Evolutionary conservation across 768 basidiomycete species (phyloP), one percentile per base, ranked within the genome.

Genomic region (Krasilnikovozyma curviuscula): DNA sequence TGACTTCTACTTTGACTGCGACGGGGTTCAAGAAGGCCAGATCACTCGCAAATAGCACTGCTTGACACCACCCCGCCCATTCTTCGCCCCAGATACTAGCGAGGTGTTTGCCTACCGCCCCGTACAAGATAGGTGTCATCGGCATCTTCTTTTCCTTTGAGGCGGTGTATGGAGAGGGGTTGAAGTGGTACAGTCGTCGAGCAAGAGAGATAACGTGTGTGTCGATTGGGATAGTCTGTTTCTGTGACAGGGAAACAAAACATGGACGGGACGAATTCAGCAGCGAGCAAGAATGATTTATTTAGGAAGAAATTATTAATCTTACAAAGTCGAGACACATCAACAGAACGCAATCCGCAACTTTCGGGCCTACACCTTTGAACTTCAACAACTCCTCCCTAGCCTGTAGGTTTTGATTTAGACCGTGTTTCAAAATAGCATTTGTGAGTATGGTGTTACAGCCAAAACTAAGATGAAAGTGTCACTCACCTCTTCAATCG

Each of bases 291-390:
- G 1, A 12, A 38, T 9, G 18, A 34, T 16, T 8, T 14, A 40
- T 49, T 3, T 52, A 10, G 30, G 49, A 8, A 57, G 43, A 13
- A 49, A 32, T 9, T 52, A 54, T 31, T 52, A 37, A 27, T 48
- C 60, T 18, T 55, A 83, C 84, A 72, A 88, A 83, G 66, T 91
- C 81, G 49, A 89, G 61, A 58, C 83, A 83, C 86, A 95, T 91
- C 14, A 95, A 67, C 43, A 93, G 65, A 25, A 93, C 68, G 58
- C 93, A 98, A 60, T 98, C 93, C 2, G 91, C 91, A 0, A 98
- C 93, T 61, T 98, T 98, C 30, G 84, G 72, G 5, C 93, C 93
- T 1, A 98, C 91, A 0, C 93, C 93, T 37, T 81, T 71, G 48
- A 95, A 76, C 58, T 74, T 77, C 30, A 91, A 66, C 21, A 98